These are phyloP conservation scores for Hemisphaericaspora xylanilytica DNA, from an alignment of 1,139 yeast species.

Conservation along the genomic window DNA sequence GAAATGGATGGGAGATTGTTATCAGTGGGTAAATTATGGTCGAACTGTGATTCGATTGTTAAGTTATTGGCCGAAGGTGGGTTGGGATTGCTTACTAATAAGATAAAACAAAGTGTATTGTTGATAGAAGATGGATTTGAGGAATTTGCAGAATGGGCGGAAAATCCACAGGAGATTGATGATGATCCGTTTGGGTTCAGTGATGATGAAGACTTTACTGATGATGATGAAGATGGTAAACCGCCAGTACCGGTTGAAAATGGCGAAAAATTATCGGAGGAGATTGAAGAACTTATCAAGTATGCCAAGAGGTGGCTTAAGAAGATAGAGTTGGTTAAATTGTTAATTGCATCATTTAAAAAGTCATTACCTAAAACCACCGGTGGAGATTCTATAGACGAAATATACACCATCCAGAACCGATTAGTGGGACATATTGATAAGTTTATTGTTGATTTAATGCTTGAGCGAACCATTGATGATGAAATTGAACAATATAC, in stretches of 20 bases:
- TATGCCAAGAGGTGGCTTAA: slow-evolving; percentile 49
- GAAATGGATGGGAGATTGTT: slow-evolving; percentile 45
- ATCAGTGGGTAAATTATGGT: slow-evolving; percentile 66
- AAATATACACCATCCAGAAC: slow-evolving; percentile 30
- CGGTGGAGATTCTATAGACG: slow-evolving; percentile 35
- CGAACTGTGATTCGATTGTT: slow-evolving; percentile 48
- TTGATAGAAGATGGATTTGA: slow-evolving; percentile 62
- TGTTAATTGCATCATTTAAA: slow-evolving; percentile 52
- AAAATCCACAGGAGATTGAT: slow-evolving; percentile 50
- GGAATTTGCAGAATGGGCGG: slow-evolving; percentile 66
- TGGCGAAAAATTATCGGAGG: slow-evolving; percentile 20
- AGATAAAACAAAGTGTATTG: slow-evolving; percentile 43
- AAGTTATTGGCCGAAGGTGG: slow-evolving; percentile 46
- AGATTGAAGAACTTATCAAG: slow-evolving; percentile 29
- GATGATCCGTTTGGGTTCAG: slow-evolving; percentile 44
- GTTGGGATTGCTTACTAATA: slow-evolving; percentile 46
- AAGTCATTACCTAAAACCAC: slow-evolving; percentile 51
- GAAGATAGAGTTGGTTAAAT: slow-evolving; percentile 54
- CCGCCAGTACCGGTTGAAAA: slow-evolving; percentile 13
- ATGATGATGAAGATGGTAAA: slow-evolving; percentile 18
- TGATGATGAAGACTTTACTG: slow-evolving; percentile 34
- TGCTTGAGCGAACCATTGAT: slow-evolving; percentile 41
- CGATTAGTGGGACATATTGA: slow-evolving; percentile 39
- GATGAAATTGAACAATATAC: slow-evolving; percentile 28
- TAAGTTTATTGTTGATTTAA: slow-evolving; percentile 46